Conservation (phyloP, 1,284 basidiomycete species). For the Malassezia sympodialis region DNA sequence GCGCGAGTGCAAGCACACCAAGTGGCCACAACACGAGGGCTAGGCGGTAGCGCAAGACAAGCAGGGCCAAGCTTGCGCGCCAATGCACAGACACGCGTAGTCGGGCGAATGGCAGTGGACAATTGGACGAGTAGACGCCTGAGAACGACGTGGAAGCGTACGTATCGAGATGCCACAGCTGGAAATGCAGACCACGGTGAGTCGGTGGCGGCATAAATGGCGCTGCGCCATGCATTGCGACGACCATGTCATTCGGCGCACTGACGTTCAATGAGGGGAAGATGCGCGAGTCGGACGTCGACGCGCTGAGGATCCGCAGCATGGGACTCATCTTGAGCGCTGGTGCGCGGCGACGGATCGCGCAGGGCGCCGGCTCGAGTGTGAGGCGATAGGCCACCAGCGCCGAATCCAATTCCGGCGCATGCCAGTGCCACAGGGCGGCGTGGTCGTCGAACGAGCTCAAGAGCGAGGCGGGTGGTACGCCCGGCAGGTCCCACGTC, state of each 20-base stretch:
- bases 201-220: conserved; percentile 34
- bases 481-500: conserved; percentile 7
- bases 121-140: conserved; percentile 7
- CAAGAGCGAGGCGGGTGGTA: background rate
- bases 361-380: conserved; percentile 20
- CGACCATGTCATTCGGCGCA: conserved; percentile 15
- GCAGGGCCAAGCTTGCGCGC: conserved; percentile 29
- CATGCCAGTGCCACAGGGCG: conserved; percentile 20
- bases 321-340: conserved; percentile 26
- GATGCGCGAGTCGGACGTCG: conserved; percentile 33
- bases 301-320: conserved; percentile 23
- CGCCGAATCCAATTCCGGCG: conserved; percentile 23
- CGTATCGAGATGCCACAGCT: conserved; percentile 30
- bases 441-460: conserved; percentile 6
- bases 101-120: conserved; percentile 18
- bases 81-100: conserved; percentile 29
- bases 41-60: conserved; percentile 36
- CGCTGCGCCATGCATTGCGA: conserved; percentile 35
- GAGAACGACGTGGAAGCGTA: conserved; percentile 2
- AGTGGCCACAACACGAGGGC: conserved; percentile 30
- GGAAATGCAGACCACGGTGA: conserved; percentile 19
- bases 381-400: conserved; percentile 28
- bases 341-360: conserved; percentile 9
- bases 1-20: conserved; percentile 19
- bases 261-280: conserved; percentile 24